These are phyloP conservation scores for Tricholoma furcatifolium DNA, from an alignment of 768 basidiomycete species.

Conservation along the genomic window DNA sequence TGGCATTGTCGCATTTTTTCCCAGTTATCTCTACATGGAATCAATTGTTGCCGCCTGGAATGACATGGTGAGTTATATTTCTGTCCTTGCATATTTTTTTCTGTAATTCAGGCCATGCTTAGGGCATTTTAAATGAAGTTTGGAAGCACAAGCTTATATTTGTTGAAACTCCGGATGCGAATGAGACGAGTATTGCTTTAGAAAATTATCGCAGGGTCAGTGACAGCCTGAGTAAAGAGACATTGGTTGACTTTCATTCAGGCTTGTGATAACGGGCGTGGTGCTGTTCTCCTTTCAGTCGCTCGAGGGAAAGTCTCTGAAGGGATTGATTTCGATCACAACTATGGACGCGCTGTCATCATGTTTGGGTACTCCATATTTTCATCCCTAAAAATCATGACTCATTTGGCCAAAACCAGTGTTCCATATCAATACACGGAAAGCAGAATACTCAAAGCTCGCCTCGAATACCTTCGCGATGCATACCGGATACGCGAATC, in stretches of 20 bases:
- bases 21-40: conserved; percentile 99
- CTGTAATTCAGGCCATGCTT: not conserved
- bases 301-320: conserved; percentile 99
- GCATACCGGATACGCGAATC: conserved; percentile 98
- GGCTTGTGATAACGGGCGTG: conserved; percentile 99
- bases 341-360: conserved; percentile 97
- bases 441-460: conserved; percentile 94
- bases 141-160: conserved; percentile 99
- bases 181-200: conserved; percentile 96
- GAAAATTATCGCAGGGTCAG: conserved; percentile 93
- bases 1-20: conserved; percentile 98
- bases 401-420: conserved; percentile 37
- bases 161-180: conserved; percentile 98
- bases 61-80: conserved; percentile 79
- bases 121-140: conserved; percentile 99
- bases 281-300: conserved; percentile 94
- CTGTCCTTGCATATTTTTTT: not conserved
- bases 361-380: conserved; percentile 86
- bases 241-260: conserved; percentile 27
- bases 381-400: conserved; percentile 1
- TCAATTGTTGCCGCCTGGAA: conserved; percentile 99
- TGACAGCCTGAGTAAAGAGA: not conserved
- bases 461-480: conserved; percentile 96
- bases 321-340: conserved; percentile 99
- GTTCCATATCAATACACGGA: conserved; percentile 99